Evolutionary conservation across 495 filamentous ascomycete genomes (phyloP), one percentile per base, ranked within the genome.

Genomic region (Annulohypoxylon stygium): DNA sequence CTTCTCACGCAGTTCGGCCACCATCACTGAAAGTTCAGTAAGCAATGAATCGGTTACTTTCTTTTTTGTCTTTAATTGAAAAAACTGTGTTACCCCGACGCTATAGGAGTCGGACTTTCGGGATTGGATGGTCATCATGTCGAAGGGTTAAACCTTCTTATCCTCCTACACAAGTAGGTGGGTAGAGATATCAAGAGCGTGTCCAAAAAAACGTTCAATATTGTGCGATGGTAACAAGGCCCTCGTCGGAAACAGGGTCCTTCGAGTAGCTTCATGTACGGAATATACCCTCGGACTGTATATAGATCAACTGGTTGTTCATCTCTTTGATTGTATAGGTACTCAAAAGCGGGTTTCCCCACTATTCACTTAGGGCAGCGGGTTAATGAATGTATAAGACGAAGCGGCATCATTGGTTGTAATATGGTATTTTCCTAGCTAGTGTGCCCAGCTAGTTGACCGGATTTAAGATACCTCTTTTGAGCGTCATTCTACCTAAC

Each of bases 1-100:
- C 83, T 98, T 59, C 85, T 97, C 63, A 91, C 96, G 48, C 94
- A 97, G 81, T 88, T 97, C 67, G 95, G 96, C 8, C 95, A 98
- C 84, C 92, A 92, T 67, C 92, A 95, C 81, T 93, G 70, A 89
- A 60, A 59, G 14, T 43, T 43, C 12, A 14, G 14, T n/a, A 11
- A n/a, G 61, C 25, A 11, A 25, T 47, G 6, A 48, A 11, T 39
- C 26, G 18, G 65, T 23, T 65, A 45, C 23, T 39, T 70, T 67
- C 69, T 20, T 51, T 55, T 62, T 50, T 58, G 64, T 47, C 7
- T 8, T 20, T 64, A 18, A 30, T 30, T 6, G 30, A 30, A 69
- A 76, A 59, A 67, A 41, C 48, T 66, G 68, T 60, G 59, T 73
- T 53, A 48, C 25, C 53, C 45, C 55, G 30, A 68, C 45, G 34